Evolutionary conservation across 1,284 basidiomycete species (phyloP).

Genomic region (Papiliotrema nemorosa): DNA sequence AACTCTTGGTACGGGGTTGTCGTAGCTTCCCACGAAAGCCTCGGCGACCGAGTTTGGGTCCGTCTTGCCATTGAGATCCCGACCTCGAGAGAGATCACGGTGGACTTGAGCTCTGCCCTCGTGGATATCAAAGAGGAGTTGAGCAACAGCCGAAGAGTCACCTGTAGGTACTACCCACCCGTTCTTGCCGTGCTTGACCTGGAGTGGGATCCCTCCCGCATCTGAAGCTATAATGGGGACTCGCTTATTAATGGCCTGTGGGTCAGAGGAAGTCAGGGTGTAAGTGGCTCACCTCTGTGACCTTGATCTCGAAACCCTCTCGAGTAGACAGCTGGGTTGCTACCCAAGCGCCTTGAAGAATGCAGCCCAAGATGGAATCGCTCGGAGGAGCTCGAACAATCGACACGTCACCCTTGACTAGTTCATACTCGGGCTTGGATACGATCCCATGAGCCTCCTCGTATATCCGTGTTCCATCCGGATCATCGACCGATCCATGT

Average conservation of each 20-base stretch:
- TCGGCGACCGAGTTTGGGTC: slow-evolving; percentile 38
- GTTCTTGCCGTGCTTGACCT: slow-evolving; percentile 75
- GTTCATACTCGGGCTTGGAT: slow-evolving; percentile 26
- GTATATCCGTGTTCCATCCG: slow-evolving; percentile 63
- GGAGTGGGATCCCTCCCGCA: slow-evolving; percentile 84
- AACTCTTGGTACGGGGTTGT: slow-evolving; percentile 20
- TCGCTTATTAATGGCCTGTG: slow-evolving; percentile 67
- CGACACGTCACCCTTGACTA: slow-evolving; percentile 36
- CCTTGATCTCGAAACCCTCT: slow-evolving; percentile 89
- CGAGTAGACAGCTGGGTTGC: slow-evolving; percentile 49
- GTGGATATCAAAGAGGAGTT: slow-evolving; percentile 67
- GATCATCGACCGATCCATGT: slow-evolving; percentile 70
- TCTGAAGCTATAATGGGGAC: slow-evolving; percentile 73
- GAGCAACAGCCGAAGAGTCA: slow-evolving; percentile 67
- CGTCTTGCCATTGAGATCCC: slow-evolving; percentile 10
- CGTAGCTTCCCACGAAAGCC: slow-evolving; percentile 26
- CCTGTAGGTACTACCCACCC: slow-evolving; percentile 72
- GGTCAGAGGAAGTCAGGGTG: neutral
- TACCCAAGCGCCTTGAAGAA: slow-evolving; percentile 46
- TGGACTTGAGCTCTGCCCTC: slow-evolving; percentile 57
- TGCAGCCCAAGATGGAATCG: slow-evolving; percentile 40
- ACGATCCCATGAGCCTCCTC: slow-evolving; percentile 63
- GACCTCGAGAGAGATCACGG: slow-evolving; percentile 13
- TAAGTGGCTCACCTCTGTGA: slow-evolving; percentile 59
- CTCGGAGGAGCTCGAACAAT: slow-evolving; percentile 46